These are phyloP conservation scores for Cryptosporidium ubiquitum DNA, from an alignment of 169 alveolate genomes.

Conservation along the genomic window DNA sequence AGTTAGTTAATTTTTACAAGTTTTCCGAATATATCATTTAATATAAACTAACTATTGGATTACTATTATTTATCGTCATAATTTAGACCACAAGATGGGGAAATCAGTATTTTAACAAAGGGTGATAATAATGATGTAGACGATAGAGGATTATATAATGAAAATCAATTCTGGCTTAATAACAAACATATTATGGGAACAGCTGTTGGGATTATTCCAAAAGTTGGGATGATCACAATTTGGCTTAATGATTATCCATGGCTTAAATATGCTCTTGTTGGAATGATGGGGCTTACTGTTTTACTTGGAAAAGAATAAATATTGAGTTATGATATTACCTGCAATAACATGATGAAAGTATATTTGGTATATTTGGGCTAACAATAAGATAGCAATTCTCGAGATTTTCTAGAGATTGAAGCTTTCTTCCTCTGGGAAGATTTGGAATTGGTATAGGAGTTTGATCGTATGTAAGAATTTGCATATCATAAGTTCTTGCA, in stretches of 20 bases:
- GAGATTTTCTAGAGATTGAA: conserved; percentile 10
- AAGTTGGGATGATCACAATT: conserved; percentile 92
- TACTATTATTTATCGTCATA: not conserved
- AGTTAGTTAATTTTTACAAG: not conserved
- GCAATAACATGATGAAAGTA: conserved; percentile 7
- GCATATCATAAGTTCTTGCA: conserved; percentile 73
- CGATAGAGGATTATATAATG: conserved; percentile 92
- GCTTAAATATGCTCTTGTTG: conserved; percentile 79
- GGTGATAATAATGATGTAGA: conserved; percentile 95
- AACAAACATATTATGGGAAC: conserved; percentile 89
- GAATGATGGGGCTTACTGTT: conserved; percentile 77
- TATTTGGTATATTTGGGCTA: conserved; percentile 24
- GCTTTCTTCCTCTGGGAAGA: conserved; percentile 40
- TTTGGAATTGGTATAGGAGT: conserved; percentile 63
- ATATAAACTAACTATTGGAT: not conserved
- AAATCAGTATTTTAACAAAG: conserved; percentile 88
- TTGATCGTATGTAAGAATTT: conserved; percentile 59
- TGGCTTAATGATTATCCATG: conserved; percentile 90
- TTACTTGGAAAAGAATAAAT: conserved; percentile 70
- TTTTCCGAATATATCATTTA: not conserved
- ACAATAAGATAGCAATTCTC: conserved; percentile 20
- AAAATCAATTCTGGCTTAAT: conserved; percentile 86
- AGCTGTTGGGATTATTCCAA: conserved; percentile 88
- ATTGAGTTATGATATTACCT: not conserved
- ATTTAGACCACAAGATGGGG: conserved; percentile 80